Evolutionary conservation across 2,329 filamentous ascomycete genomes (phyloP).

Genomic region (Aspergillus sp.): DNA sequence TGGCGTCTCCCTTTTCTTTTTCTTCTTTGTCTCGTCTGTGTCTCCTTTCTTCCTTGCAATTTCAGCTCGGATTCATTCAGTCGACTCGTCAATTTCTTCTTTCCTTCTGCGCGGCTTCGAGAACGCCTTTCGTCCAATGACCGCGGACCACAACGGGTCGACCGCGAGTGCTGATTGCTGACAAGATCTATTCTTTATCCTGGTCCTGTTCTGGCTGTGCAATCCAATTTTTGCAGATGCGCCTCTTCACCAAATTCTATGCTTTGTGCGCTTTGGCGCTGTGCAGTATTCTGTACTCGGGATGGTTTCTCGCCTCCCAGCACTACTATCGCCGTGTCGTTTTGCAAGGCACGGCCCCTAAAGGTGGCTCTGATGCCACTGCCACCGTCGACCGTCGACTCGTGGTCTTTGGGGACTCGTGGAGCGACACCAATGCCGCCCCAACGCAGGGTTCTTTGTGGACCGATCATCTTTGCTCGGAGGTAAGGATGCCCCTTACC

Average conservation of each 20-base stretch:
- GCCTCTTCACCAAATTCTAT: slow-evolving; percentile 23
- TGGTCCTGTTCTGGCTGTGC: not conserved
- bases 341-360: slow-evolving; percentile 6
- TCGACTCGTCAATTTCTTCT: too few relatives aligned
- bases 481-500: slow-evolving; percentile 17
- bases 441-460: slow-evolving; percentile 21
- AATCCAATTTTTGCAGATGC: slow-evolving; percentile 14
- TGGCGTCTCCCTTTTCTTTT: too few relatives aligned
- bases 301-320: slow-evolving; percentile 19
- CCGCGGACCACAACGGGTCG: too few relatives aligned
- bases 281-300: slow-evolving; percentile 20
- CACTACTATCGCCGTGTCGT: slow-evolving; percentile 13
- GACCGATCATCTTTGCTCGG: slow-evolving; percentile 28
- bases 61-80: too few relatives aligned
- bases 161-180: too few relatives aligned
- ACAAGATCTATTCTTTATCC: too few relatives aligned
- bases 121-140: too few relatives aligned
- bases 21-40: too few relatives aligned
- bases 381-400: slow-evolving; percentile 19
- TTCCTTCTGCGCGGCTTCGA: too few relatives aligned
- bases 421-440: slow-evolving; percentile 26
- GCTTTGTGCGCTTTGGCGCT: slow-evolving; percentile 20
- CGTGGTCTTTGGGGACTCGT: slow-evolving; percentile 33
- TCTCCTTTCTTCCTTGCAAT: too few relatives aligned
- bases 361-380: slow-evolving; percentile 12